Percentiles rank a stretch among this genome's conserved stretches.
Evolutionary conservation across 306 rosid genomes (phyloP).

Genomic region (Astragalus membranaceus): DNA sequence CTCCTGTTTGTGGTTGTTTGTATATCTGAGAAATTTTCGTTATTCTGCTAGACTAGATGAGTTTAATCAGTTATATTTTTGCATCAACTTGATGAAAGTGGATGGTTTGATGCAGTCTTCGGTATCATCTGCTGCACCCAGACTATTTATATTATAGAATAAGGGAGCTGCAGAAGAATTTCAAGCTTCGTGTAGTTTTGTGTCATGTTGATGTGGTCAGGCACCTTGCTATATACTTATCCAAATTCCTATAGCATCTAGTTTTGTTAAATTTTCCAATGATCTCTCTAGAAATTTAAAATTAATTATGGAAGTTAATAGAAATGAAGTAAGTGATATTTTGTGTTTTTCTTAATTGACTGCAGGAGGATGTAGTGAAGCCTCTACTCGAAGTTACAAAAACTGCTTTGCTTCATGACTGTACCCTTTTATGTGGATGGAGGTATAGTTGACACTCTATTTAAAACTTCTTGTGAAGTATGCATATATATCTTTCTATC

Average conservation of each 20-base stretch:
- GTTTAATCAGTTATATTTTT: constrained; percentile 4
- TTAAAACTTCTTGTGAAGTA: constrained; percentile 11
- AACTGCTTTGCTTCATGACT: constrained; percentile 93
- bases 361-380: constrained; percentile 88
- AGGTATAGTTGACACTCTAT: constrained; percentile 45
- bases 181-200: constrained; percentile 80
- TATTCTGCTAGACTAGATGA: not conserved
- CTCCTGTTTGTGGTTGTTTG: not conserved
- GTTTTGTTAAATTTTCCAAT: constrained; percentile 7
- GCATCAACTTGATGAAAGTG: constrained; percentile 8
- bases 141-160: constrained; percentile 87
- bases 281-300: not conserved
- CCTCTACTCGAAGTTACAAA: constrained; percentile 96
- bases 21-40: not conserved
- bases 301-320: not conserved
- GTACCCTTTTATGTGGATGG: constrained; percentile 90
- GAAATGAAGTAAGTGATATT: not conserved
- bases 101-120: constrained; percentile 66
- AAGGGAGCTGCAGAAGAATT: constrained; percentile 87
- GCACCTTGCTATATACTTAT: not conserved
- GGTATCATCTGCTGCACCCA: constrained; percentile 95
- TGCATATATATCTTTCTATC: not conserved
- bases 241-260: not conserved
- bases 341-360: constrained; percentile 19
- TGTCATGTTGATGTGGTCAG: constrained; percentile 97